Base-by-base conservation (phyloP, 371 early-diverging fungal species). In the Syncephalastrum racemosum region DNA sequence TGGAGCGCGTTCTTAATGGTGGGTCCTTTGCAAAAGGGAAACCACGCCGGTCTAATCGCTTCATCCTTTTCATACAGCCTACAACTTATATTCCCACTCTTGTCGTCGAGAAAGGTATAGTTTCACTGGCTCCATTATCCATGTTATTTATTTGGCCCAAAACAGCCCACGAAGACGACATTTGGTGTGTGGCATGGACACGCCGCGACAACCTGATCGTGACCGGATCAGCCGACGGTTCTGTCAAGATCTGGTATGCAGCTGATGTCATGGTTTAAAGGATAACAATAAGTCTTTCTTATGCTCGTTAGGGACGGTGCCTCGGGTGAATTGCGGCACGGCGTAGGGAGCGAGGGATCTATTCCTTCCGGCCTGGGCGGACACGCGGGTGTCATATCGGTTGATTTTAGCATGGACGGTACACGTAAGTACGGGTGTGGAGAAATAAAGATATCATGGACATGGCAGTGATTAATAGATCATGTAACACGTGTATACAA, bases 171-270 rank as follows among this genome's bases (percentile, higher is more conserved):
- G 80, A 77, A 31, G 92, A 90, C 58, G 90, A 87, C 53, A 90
- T 93, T 58, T 93, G 94, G 94, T 67, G 81, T 51, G 87, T 88
- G 6, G 84, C 86, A 13, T 93, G 94, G 92, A 77, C 85, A 5
- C 81, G 76, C 54, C 68, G 80, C 43, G 71, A 77, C 5, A 85
- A 87, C 67, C 47, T 69, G 25, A 81, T 93, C 18, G 70, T 90
- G 19, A 89, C 92, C 31, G 94, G 89, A 13, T 89, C 90, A 18
- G 82, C 85, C 23, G 94, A 93, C 54, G 82, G 82, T 46, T 83
- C 84, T 3, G 80, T 93, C 53, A 90, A 88, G 60, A 75, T 86
- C 61, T 93, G 94, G 93, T 90, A 72, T 47, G 2, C 1, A 8
- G 2, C 36, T 5, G 36, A 31, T 5, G 6, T 1, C 36, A 27